Base-by-base conservation (phyloP, 805 yeast species). In the Kluyveromyces dobzhanskii region DNA sequence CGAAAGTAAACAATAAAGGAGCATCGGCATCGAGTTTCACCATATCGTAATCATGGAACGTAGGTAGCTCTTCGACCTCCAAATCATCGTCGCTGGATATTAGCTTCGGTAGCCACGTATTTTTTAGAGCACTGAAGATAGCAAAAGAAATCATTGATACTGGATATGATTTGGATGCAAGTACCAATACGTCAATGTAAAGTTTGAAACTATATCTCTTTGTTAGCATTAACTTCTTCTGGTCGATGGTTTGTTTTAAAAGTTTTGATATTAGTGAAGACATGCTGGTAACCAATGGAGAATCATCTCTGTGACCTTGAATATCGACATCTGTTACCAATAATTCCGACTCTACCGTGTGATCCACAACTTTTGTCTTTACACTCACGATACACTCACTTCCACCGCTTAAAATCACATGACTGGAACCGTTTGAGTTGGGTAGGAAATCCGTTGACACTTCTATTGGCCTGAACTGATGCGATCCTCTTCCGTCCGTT, bases 371-470 rank as follows among this genome's bases (percentile, higher is more conserved):
- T 51, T 83, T 82, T 10, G 88, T 76, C 61, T 92, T 92, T 35
- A 90, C 73, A 53, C 97, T 92, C 4, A 86, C 90, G 25, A 92
- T 80, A 51, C 95, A 86, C 61, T 92, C 97, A 44, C 86, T 76
- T 17, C 98, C 97, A 59, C 90, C 97, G 35, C 83, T 72, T 25
- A 86, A 73, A 46, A 87, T 72, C 14, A 90, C 75, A 63, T 95
- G 73, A 0, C 97, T 82, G 2, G 97, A 87, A 11, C 98, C 98
- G 62, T 90, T 85, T 3, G 96, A 83, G 37, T 80, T 75, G 0
- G 95, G 92, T 43, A 92, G 67, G 50, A 90, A 82, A 36, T 80
- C 80, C 6, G 85, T 77, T 11, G 76, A 77, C 3, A 94, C 84
- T 53, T 86, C 94, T 34, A 92, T 61, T 0, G 97, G 95, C 47